Percentiles rank a stretch among this genome's conserved stretches.
Evolutionary conservation across 2,329 filamentous ascomycete genomes (phyloP).

Genomic region (Nannizziopsis barbatae): DNA sequence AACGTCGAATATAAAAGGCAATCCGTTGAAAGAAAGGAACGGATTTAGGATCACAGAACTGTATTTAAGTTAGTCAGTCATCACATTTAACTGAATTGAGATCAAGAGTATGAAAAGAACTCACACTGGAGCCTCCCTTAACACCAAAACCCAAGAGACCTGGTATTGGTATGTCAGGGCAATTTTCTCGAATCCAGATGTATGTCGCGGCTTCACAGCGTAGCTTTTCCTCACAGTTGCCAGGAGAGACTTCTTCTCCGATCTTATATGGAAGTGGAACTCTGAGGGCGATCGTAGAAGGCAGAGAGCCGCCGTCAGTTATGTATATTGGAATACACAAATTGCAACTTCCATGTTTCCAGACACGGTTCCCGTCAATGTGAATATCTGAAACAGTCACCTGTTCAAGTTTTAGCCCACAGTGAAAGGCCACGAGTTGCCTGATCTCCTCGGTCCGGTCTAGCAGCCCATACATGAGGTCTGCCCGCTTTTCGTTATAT

Average conservation of each 20-base stretch:
- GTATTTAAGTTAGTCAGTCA: neutral
- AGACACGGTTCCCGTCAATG: conserved; percentile 2
- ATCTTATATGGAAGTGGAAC: conserved; percentile 14
- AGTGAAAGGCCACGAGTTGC: conserved; percentile 13
- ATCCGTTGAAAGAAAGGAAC: conserved; percentile 8
- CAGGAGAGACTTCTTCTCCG: conserved; percentile 15
- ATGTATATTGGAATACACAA: conserved; percentile 14
- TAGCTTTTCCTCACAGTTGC: conserved; percentile 18
- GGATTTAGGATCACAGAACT: conserved; percentile 9
- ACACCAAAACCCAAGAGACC: conserved; percentile 19
- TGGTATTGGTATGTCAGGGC: conserved; percentile 16
- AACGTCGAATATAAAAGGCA: neutral
- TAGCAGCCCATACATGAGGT: no score
- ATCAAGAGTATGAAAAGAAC: conserved; percentile 1
- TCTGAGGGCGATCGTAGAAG: conserved; percentile 8
- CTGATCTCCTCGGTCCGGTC: neutral
- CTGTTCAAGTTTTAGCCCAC: conserved; percentile 10
- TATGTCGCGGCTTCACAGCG: conserved; percentile 19
- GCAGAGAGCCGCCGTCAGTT: neutral
- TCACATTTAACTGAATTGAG: no score
- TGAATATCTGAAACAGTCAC: conserved; percentile 8
- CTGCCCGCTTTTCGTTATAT: no score
- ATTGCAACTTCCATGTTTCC: conserved; percentile 14
- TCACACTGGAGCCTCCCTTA: conserved; percentile 12
- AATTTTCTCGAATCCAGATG: conserved; percentile 17